A percentile compares a stretch with the other conserved stretches of the same genome.
Evolutionary conservation across 306 rosid species (phyloP).

Genomic region (Rosa lucieae): DNA sequence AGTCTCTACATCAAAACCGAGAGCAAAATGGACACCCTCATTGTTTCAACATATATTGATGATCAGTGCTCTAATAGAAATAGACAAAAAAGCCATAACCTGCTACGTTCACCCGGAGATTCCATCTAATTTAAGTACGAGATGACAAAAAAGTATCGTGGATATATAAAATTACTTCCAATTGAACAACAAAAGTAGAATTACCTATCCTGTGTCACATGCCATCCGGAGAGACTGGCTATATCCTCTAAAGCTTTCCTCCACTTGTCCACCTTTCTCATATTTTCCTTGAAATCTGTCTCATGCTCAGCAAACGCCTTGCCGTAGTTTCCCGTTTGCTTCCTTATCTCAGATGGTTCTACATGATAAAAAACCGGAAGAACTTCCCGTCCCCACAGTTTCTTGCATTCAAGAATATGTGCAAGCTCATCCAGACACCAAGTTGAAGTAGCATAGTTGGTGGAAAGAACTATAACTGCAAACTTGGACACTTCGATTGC

Average conservation of each 20-base stretch:
- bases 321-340: not conserved
- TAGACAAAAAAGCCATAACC: too few relatives aligned
- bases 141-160: not conserved
- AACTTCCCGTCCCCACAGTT: not conserved
- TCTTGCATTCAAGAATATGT: not conserved
- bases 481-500: not conserved
- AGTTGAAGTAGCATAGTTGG: not conserved
- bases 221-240: not conserved
- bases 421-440: conserved; percentile 1
- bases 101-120: too few relatives aligned
- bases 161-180: not conserved
- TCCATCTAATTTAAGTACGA: not conserved
- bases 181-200: not conserved
- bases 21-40: too few relatives aligned
- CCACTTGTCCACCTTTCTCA: not conserved
- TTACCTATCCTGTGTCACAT: not conserved
- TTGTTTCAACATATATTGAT: too few relatives aligned
- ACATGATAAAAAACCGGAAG: conserved; percentile 1
- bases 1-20: too few relatives aligned
- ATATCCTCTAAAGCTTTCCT: not conserved
- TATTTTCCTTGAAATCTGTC: not conserved
- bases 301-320: not conserved
- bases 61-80: too few relatives aligned
- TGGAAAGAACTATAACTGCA: not conserved
- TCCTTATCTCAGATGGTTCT: not conserved